Conservation (phyloP, 768 basidiomycete species). For the Mycena latifolia region DNA sequence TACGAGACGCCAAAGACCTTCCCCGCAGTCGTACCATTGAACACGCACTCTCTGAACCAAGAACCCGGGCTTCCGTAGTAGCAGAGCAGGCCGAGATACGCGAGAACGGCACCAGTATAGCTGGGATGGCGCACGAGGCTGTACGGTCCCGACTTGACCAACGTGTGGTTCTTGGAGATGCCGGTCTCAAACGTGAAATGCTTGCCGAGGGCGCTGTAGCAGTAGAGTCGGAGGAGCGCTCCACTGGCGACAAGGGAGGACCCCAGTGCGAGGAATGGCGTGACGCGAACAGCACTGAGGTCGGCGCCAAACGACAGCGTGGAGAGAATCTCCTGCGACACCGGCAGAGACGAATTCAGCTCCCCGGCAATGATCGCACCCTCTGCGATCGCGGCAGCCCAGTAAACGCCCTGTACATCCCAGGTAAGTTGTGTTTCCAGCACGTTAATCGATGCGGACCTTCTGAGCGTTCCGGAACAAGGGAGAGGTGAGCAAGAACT, state of each 20-base stretch:
- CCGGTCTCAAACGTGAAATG: constrained; percentile 45
- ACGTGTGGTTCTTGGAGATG: constrained; percentile 38
- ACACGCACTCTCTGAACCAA: constrained; percentile 25
- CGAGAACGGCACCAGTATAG: constrained; percentile 37
- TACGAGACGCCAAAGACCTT: constrained; percentile 4
- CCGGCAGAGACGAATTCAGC: too few relatives aligned
- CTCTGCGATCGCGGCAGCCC: constrained; percentile 9
- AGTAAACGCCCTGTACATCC: constrained; percentile 6
- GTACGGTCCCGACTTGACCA: constrained; percentile 45
- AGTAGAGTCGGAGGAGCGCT: constrained; percentile 20
- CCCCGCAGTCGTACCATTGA: constrained; percentile 12
- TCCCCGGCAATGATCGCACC: neutral
- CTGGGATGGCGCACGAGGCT: constrained; percentile 42
- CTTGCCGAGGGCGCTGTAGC: constrained; percentile 35
- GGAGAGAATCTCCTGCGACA: neutral
- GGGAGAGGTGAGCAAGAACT: constrained; percentile 21
- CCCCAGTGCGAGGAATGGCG: neutral
- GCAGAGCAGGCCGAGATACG: constrained; percentile 17
- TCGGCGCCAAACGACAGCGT: neutral
- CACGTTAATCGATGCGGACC: constrained; percentile 7
- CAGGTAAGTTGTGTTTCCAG: too few relatives aligned
- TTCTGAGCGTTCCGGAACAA: constrained; percentile 12
- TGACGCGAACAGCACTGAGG: neutral
- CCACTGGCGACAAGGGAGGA: constrained; percentile 2
- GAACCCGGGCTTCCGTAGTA: constrained; percentile 25